Evolutionary conservation across 169 alveolate species (phyloP).

Genomic region (Amoebophrya sp.): DNA sequence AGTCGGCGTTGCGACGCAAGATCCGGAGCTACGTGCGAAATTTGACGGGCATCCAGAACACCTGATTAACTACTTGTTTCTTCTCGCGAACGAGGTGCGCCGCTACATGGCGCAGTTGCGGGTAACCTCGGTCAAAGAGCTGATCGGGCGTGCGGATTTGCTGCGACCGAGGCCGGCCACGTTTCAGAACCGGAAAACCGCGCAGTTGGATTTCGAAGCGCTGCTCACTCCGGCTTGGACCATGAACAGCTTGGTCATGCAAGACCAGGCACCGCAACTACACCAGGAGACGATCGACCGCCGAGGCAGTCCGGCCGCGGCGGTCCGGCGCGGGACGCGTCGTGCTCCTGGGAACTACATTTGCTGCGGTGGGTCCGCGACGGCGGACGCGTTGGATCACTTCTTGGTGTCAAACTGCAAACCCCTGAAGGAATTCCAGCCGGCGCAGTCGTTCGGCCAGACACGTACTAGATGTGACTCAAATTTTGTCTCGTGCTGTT

Average conservation of each 20-base stretch:
- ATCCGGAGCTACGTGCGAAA: conserved; percentile 61
- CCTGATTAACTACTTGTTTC: conserved; percentile 58
- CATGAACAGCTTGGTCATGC: conserved; percentile 37
- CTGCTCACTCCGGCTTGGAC: conserved; percentile 53
- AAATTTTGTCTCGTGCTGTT: not conserved
- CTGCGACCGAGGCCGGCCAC: conserved; percentile 34
- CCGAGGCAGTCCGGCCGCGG: not conserved
- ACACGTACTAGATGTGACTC: not conserved
- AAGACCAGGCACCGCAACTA: not conserved
- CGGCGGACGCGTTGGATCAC: conserved; percentile 5
- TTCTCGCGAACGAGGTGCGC: conserved; percentile 62
- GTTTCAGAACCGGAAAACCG: not conserved
- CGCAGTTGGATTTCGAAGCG: conserved; percentile 43
- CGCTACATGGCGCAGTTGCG: conserved; percentile 60
- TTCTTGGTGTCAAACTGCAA: not conserved
- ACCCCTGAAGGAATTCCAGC: not conserved
- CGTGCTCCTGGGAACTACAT: conserved; percentile 13
- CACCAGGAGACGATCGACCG: not conserved
- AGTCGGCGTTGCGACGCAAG: conserved; percentile 69
- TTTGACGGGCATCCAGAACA: conserved; percentile 69
- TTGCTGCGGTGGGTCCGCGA: not conserved
- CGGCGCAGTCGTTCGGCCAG: not conserved
- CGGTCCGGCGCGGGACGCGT: not conserved
- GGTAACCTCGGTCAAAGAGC: conserved; percentile 45
- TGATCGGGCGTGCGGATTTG: conserved; percentile 49